Conservation (phyloP, 139 green algal genomes). For the Penium margaritaceum region DNA sequence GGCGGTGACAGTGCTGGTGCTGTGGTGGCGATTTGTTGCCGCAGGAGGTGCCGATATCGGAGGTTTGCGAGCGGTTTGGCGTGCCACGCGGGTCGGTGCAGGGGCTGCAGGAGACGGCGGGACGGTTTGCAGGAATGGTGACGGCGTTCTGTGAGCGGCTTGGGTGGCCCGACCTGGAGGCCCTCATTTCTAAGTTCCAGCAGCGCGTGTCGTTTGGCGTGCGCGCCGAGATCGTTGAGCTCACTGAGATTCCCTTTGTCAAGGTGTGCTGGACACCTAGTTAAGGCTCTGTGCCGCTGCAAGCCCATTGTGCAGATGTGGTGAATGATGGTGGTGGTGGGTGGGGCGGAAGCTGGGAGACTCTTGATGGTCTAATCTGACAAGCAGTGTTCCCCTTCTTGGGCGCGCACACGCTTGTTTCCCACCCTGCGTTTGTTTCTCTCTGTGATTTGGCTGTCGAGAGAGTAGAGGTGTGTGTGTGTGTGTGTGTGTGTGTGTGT, state of each 20-base stretch:
- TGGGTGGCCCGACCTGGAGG: conserved; percentile 35
- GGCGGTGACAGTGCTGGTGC: too few species aligned
- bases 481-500: too few species aligned
- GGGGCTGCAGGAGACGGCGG: conserved; percentile 31
- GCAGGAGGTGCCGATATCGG: conserved; percentile 36
- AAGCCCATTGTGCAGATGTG: too few species aligned
- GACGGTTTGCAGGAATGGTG: conserved; percentile 35
- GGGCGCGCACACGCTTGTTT: background rate
- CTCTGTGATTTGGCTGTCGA: background rate
- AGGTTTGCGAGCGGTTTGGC: conserved; percentile 21
- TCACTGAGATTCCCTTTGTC: conserved; percentile 42
- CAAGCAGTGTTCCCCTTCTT: background rate
- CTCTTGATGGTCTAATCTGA: background rate
- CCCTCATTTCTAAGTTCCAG: conserved; percentile 39
- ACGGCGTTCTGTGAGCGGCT: conserved; percentile 38
- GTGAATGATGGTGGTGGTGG: too few species aligned
- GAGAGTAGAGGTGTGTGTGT: too few species aligned
- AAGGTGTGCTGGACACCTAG: conserved; percentile 2
- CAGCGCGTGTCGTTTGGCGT: conserved; percentile 32
- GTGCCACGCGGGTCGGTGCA: conserved; percentile 24
- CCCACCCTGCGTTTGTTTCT: background rate
- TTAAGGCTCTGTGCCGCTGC: background rate
- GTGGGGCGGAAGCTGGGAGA: too few species aligned
- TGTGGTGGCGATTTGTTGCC: too few species aligned
- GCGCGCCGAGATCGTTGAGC: conserved; percentile 31